Evolutionary conservation across 352 stramenopile genomes (phyloP).

Genomic region (Elongisporangium undulatum): DNA sequence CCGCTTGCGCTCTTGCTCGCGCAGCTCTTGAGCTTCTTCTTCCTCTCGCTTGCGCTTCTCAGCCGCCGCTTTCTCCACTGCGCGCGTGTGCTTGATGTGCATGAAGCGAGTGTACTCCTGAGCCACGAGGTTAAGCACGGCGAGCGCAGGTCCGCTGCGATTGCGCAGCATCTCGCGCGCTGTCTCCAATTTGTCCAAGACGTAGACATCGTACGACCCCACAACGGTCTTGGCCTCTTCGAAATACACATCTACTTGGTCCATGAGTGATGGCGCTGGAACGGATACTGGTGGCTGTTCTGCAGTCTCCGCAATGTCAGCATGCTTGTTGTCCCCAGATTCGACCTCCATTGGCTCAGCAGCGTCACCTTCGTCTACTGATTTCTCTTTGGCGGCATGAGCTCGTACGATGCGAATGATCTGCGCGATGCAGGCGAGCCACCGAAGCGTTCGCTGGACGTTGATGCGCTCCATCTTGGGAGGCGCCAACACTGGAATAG

Average conservation of each 20-base stretch:
- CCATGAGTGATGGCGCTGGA: conserved; percentile 14
- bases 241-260: conserved; percentile 45
- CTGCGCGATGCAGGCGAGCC: conserved; percentile 56
- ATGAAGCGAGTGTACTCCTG: conserved; percentile 85
- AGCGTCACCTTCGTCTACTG: background rate
- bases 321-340: background rate
- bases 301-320: conserved; percentile 4
- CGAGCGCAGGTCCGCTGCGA: conserved; percentile 56
- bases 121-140: conserved; percentile 60
- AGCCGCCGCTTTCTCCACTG: conserved; percentile 58
- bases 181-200: conserved; percentile 53
- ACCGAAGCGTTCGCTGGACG: conserved; percentile 67
- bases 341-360: conserved; percentile 1
- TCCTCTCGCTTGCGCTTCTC: conserved; percentile 72
- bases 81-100: conserved; percentile 79
- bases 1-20: conserved; percentile 62
- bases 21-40: conserved; percentile 48
- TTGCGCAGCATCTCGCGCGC: conserved; percentile 52
- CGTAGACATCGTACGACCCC: conserved; percentile 67
- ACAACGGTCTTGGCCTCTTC: conserved; percentile 60
- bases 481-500: conserved; percentile 25
- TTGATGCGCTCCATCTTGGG: conserved; percentile 82
- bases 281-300: conserved; percentile 4
- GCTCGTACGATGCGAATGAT: conserved; percentile 56
- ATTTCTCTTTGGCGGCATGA: conserved; percentile 12